Evolutionary conservation across 495 filamentous ascomycete genomes (phyloP), one percentile per base, ranked within the genome.

Genomic region (Aspergillus hancockii): DNA sequence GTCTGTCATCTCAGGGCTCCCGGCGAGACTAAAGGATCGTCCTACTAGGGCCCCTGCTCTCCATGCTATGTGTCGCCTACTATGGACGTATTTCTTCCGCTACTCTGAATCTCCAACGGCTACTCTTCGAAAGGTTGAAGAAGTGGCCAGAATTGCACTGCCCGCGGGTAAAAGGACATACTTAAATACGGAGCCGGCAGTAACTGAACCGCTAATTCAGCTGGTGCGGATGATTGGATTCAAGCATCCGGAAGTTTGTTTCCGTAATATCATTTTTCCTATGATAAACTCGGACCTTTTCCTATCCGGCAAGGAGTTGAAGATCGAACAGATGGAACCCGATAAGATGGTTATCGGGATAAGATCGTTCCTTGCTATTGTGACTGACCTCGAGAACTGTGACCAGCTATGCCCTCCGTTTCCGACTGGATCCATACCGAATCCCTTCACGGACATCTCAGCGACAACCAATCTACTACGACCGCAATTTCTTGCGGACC

Each of bases 321-420:
- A 86, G 67, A 89, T 96, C 50, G 93, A 97, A 67, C 90, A 94
- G 65, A 85, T 99, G 64, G 94, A 97, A 52, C 94, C 94, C 0
- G 94, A 99, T 67, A 89, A 89, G 67, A 96, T 97, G 79, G 91
- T 97, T 10, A 89, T 99, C 66, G 94, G 93, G 12, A 99, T 99
- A 57, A 84, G 90, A 52, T 88, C 94, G 9, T 99, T 97, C 66
- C 79, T 99, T 8, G 88, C 89, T 12, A 90, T 97, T 45, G 92
- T 98, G 88, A 80, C 89, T 1, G 94, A 99, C 71, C 74, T 98
- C n/a, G 94, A 98, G 73, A 93, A 87, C 54, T 86, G 87, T 28
- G 88, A 93, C 34, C 80, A 84, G 64, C 83, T 89, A 16, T 84
- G 85, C 40, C 94, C 94, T 22, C 90, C 91, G 0, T 96, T 97